Percentiles rank a stretch among this genome's conserved stretches.
Evolutionary conservation across 257 asterid species (phyloP).

Genomic region (Gentiana straminea): DNA sequence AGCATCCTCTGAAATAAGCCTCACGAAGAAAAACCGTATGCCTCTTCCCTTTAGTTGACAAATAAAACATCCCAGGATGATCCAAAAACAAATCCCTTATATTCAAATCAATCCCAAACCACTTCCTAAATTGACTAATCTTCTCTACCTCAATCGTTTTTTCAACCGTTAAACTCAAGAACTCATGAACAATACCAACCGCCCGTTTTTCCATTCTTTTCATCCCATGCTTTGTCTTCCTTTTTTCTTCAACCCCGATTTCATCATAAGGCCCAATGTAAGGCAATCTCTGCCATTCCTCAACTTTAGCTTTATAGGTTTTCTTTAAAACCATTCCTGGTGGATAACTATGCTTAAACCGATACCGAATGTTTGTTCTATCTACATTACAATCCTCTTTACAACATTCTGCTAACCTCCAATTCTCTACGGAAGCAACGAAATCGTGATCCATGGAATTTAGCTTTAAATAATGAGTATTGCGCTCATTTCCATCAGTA

Average conservation of each 20-base stretch:
- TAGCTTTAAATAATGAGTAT: slow-evolving; percentile 55
- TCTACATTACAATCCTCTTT: slow-evolving; percentile 45
- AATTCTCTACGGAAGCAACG: slow-evolving; percentile 56
- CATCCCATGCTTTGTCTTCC: slow-evolving; percentile 29
- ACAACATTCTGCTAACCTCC: slow-evolving; percentile 75
- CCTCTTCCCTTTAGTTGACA: slow-evolving; percentile 77
- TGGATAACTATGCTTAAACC: slow-evolving; percentile 67
- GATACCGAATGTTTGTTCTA: slow-evolving; percentile 31
- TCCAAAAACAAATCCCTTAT: slow-evolving; percentile 76
- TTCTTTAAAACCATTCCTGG: slow-evolving; percentile 78
- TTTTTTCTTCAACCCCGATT: slow-evolving; percentile 27
- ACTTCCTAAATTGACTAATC: slow-evolving; percentile 84
- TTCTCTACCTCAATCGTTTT: slow-evolving; percentile 94
- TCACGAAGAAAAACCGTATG: slow-evolving; percentile 82
- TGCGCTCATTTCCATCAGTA: slow-evolving; percentile 52
- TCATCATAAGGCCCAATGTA: slow-evolving; percentile 69
- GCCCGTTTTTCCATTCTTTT: slow-evolving; percentile 77
- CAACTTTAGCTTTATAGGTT: slow-evolving; percentile 53
- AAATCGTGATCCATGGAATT: slow-evolving; percentile 31
- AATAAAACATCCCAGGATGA: slow-evolving; percentile 81
- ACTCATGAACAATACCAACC: slow-evolving; percentile 80
- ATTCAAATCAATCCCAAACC: slow-evolving; percentile 80
- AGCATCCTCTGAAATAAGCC: slow-evolving; percentile 80
- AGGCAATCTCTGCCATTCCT: slow-evolving; percentile 68
- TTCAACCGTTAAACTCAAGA: slow-evolving; percentile 89